Evolutionary conservation across 495 filamentous ascomycete species (phyloP).

Genomic region (Aspergillus bertholletiae): DNA sequence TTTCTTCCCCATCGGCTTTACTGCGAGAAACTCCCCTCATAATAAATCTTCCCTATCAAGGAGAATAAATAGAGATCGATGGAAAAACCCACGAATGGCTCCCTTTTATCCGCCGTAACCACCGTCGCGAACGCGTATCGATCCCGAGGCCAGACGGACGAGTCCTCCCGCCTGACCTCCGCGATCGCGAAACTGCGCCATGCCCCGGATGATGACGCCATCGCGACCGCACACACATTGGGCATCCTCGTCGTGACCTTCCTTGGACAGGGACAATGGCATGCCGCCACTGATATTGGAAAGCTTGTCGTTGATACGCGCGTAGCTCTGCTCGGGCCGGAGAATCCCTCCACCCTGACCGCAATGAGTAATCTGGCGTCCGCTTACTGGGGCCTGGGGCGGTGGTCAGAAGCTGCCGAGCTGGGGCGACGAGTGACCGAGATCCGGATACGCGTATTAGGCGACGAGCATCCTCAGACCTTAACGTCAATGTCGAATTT

Average conservation of each 20-base stretch:
- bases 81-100: neutral
- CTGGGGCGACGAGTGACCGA: slow-evolving; percentile 21
- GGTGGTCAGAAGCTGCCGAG: slow-evolving; percentile 15
- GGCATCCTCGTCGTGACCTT: slow-evolving; percentile 6
- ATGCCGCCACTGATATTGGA: slow-evolving; percentile 3
- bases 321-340: slow-evolving; percentile 8
- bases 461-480: slow-evolving; percentile 26
- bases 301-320: slow-evolving; percentile 1
- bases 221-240: neutral
- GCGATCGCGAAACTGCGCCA: neutral
- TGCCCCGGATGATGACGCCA: neutral
- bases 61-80: too few species aligned
- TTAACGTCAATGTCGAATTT: slow-evolving; percentile 26
- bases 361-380: slow-evolving; percentile 14
- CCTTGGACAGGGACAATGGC: slow-evolving; percentile 2
- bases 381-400: slow-evolving; percentile 14
- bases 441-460: slow-evolving; percentile 10
- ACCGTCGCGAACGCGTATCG: neutral
- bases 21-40: neutral
- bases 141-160: neutral
- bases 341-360: slow-evolving; percentile 14
- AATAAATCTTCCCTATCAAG: too few species aligned
- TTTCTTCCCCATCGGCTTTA: neutral
- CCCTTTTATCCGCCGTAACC: neutral
- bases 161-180: neutral